phyloP scores from a whole-genome alignment of 768 basidiomycete genomes.

The Leccinum variicolor region DNA sequence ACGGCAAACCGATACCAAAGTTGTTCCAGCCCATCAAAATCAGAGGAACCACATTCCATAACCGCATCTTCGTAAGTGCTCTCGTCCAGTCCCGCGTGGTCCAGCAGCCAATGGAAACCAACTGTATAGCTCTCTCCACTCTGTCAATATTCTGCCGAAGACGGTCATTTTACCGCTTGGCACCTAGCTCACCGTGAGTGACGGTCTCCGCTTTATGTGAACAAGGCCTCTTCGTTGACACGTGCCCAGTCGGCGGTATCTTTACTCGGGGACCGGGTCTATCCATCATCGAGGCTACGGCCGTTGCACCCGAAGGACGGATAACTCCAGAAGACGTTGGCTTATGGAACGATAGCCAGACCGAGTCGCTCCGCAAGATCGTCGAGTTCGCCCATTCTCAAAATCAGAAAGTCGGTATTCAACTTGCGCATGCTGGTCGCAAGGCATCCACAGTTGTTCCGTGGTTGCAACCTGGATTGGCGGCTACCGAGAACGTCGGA shows the following conservation, averaged over 20 bases:
- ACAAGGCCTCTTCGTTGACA: neutral
- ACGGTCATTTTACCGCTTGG: conserved; percentile 54
- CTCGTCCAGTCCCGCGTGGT: neutral
- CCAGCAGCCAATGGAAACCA: neutral
- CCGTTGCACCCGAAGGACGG: conserved; percentile 57
- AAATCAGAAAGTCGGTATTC: conserved; percentile 67
- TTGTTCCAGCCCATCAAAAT: conserved; percentile 57
- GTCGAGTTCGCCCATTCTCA: conserved; percentile 73
- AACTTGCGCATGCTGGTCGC: conserved; percentile 75
- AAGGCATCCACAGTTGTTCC: conserved; percentile 65
- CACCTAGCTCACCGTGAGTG: conserved; percentile 47
- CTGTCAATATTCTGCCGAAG: conserved; percentile 57
- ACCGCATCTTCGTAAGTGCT: conserved; percentile 48
- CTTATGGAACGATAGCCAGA: conserved; percentile 62
- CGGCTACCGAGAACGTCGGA: conserved; percentile 36
- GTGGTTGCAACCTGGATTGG: conserved; percentile 45
- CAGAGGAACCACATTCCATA: conserved; percentile 49
- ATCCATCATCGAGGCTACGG: conserved; percentile 64
- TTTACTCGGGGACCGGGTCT: conserved; percentile 53
- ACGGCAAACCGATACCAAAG: conserved; percentile 38
- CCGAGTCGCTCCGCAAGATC: conserved; percentile 43
- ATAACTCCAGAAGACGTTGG: conserved; percentile 66
- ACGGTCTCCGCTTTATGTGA: neutral
- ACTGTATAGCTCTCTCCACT: conserved; percentile 46
- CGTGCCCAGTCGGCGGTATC: conserved; percentile 37